Conservation (phyloP, 352 stramenopile genomes). For the Plasmopara muralis region DNA sequence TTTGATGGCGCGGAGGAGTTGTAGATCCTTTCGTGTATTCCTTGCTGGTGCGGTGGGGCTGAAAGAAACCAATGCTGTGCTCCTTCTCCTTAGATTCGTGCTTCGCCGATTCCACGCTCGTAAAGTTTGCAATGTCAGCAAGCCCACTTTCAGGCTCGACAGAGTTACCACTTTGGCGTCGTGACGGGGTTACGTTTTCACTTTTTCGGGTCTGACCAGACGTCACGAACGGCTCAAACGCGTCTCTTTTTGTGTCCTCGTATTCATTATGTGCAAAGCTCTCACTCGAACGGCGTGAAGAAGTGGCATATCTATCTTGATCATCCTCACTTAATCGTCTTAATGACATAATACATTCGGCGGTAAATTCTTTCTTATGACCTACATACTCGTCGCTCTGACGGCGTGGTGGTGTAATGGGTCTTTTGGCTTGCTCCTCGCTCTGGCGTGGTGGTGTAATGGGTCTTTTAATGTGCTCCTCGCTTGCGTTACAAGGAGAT, state of each 20-base stretch:
- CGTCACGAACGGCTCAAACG: not conserved
- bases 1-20: not conserved
- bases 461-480: conserved; percentile 1
- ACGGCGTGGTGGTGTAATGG: conserved; percentile 1
- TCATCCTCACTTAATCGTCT: not conserved
- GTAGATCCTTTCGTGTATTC: not conserved
- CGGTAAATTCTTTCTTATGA: not conserved
- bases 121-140: not conserved
- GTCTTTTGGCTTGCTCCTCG: not conserved
- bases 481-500: not conserved
- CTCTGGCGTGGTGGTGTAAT: conserved; percentile 1
- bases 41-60: not conserved
- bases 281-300: not conserved
- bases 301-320: not conserved
- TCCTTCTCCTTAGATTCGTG: not conserved
- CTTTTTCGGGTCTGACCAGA: not conserved
- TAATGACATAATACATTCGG: not conserved
- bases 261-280: not conserved
- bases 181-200: not conserved
- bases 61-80: not conserved
- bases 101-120: not conserved
- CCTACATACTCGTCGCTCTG: conserved; percentile 6
- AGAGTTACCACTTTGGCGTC: not conserved
- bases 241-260: not conserved
- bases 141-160: not conserved